phyloP scores from a whole-genome alignment of 768 basidiomycete species.

The Mrakia hoshinonis region DNA sequence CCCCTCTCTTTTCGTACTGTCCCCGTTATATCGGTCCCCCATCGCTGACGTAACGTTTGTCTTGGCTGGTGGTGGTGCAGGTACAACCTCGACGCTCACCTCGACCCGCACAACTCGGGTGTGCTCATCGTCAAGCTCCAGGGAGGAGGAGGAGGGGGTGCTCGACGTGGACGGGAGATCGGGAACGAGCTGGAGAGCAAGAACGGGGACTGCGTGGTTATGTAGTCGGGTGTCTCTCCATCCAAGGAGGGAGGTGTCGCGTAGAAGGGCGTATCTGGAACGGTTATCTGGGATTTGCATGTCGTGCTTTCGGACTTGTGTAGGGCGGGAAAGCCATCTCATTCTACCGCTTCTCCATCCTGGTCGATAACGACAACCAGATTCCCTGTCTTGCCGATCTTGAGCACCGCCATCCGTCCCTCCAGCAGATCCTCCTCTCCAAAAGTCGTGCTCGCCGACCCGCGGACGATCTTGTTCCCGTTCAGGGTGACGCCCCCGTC shows the following conservation, averaged over 20 bases:
- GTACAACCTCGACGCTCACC: conserved; percentile 58
- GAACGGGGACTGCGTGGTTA: conserved; percentile 56
- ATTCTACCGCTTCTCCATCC: neutral
- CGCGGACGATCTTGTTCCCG: conserved; percentile 51
- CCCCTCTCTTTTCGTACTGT: neutral
- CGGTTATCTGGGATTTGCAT: too few relatives aligned
- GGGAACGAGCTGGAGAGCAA: conserved; percentile 51
- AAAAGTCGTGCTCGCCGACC: conserved; percentile 43
- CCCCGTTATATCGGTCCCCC: neutral
- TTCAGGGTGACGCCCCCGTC: conserved; percentile 68
- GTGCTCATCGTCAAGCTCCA: conserved; percentile 60
- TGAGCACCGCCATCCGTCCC: conserved; percentile 54
- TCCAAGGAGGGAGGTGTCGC: neutral
- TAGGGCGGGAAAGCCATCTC: neutral
- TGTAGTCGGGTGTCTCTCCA: conserved; percentile 54
- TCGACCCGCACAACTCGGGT: conserved; percentile 72
- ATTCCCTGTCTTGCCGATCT: conserved; percentile 66
- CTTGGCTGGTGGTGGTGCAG: too few relatives aligned
- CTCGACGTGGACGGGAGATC: conserved; percentile 49
- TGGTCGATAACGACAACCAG: conserved; percentile 47
- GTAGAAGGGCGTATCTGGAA: too few relatives aligned
- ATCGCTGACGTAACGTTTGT: neutral
- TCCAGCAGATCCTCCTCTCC: conserved; percentile 51
- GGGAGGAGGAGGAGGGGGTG: conserved; percentile 41
- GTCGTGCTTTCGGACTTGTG: too few relatives aligned